Evolutionary conservation across 2,329 filamentous ascomycete genomes (phyloP).

Genomic region (Colletotrichum destructivum): DNA sequence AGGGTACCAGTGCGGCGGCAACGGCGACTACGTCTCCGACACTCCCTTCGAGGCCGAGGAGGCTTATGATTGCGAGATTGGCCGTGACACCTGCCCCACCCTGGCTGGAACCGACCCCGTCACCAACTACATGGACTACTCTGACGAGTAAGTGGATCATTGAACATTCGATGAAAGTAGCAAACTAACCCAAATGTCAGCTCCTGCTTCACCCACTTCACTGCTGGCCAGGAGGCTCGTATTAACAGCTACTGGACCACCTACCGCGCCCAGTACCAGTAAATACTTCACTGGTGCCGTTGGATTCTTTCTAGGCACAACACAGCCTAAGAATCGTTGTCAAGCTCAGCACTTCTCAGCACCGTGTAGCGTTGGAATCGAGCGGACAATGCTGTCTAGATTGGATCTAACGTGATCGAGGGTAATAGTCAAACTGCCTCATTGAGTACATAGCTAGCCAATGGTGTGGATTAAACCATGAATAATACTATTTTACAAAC

Average conservation of each 20-base stretch:
- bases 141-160: slow-evolving; percentile 54
- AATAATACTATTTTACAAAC: too few relatives aligned
- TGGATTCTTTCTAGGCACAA: too few relatives aligned
- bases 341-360: too few relatives aligned
- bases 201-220: slow-evolving; percentile 63
- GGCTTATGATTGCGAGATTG: slow-evolving; percentile 54
- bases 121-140: slow-evolving; percentile 59
- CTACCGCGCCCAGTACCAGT: slow-evolving; percentile 47
- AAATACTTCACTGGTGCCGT: neutral
- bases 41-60: slow-evolving; percentile 56
- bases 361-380: too few relatives aligned
- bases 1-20: slow-evolving; percentile 53
- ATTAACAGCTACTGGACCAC: slow-evolving; percentile 50
- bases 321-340: too few relatives aligned
- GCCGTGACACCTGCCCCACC: slow-evolving; percentile 54
- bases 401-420: too few relatives aligned
- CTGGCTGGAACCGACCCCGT: slow-evolving; percentile 53
- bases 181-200: slow-evolving; percentile 20
- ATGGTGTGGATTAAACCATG: too few relatives aligned
- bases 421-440: too few relatives aligned
- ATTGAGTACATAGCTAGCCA: too few relatives aligned
- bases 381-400: too few relatives aligned
- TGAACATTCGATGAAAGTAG: neutral
- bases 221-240: slow-evolving; percentile 56
- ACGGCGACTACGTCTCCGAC: slow-evolving; percentile 58